phyloP scores from a whole-genome alignment of 495 filamentous ascomycete species.

The Jackrogersella multiformis region DNA sequence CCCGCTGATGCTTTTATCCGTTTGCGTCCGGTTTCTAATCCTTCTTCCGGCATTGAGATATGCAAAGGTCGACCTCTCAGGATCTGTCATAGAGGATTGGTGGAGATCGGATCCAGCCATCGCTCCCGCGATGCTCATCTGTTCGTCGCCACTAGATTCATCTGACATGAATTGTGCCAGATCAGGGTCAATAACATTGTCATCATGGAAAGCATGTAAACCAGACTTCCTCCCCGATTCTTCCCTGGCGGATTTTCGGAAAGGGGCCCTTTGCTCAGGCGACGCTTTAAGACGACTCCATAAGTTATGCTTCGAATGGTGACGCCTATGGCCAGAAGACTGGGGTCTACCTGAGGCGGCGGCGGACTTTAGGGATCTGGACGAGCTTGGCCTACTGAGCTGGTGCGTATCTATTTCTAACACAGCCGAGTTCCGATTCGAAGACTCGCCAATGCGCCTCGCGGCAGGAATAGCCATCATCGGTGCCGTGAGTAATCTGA shows the following conservation, averaged over 20 bases:
- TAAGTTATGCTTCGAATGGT: constrained; percentile 86
- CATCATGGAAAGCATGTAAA: constrained; percentile 91
- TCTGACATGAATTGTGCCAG: constrained; percentile 95
- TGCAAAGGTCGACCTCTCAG: constrained; percentile 58
- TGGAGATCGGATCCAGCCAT: constrained; percentile 61
- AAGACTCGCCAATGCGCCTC: constrained; percentile 79
- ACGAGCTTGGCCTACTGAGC: constrained; percentile 83
- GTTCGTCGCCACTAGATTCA: constrained; percentile 90
- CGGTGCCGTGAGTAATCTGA: constrained; percentile 61
- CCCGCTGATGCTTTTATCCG: constrained; percentile 73
- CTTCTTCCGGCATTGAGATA: constrained; percentile 74
- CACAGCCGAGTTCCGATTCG: constrained; percentile 85
- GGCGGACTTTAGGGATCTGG: constrained; percentile 86
- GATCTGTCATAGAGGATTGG: constrained; percentile 55
- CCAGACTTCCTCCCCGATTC: constrained; percentile 65
- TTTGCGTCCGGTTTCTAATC: constrained; percentile 69
- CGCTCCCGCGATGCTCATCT: constrained; percentile 83
- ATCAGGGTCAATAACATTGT: constrained; percentile 98
- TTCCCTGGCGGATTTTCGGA: constrained; percentile 80
- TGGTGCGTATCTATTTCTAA: constrained; percentile 85
- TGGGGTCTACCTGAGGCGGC: constrained; percentile 72
- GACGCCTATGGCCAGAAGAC: constrained; percentile 80
- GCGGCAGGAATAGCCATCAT: constrained; percentile 91
- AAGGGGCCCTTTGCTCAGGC: constrained; percentile 80
- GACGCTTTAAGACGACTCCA: constrained; percentile 66